A percentile compares a stretch with the other conserved stretches of the same genome.
phyloP scores from a whole-genome alignment of 192 early-diverging fungal species.

The Dissophora globulifera region DNA sequence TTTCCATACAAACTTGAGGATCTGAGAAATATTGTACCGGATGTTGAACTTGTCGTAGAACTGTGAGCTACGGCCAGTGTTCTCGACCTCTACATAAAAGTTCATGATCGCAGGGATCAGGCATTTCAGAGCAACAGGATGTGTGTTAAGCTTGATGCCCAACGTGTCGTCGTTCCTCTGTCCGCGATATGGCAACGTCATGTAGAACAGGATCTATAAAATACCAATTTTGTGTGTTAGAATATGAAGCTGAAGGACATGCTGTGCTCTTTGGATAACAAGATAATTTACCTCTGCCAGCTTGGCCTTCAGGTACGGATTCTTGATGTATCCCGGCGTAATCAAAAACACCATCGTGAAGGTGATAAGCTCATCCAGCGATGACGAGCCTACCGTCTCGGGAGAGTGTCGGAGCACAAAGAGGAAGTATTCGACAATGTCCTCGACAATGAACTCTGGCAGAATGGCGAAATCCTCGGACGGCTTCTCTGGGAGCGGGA shows the following conservation, averaged over 20 bases:
- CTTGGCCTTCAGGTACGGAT: slow-evolving; percentile 95
- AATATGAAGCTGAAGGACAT: neutral
- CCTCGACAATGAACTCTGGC: slow-evolving; percentile 94
- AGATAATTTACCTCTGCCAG: slow-evolving; percentile 80
- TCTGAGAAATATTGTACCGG: slow-evolving; percentile 94
- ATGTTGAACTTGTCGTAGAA: slow-evolving; percentile 99
- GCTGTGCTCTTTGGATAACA: neutral
- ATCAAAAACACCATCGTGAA: slow-evolving; percentile 86
- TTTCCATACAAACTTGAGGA: slow-evolving; percentile 85
- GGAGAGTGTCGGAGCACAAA: slow-evolving; percentile 68
- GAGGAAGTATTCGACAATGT: slow-evolving; percentile 83
- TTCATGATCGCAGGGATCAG: slow-evolving; percentile 86
- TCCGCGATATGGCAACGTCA: slow-evolving; percentile 73
- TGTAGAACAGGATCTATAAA: slow-evolving; percentile 78
- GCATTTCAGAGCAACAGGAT: slow-evolving; percentile 77
- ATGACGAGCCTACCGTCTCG: slow-evolving; percentile 47
- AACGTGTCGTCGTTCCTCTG: slow-evolving; percentile 70
- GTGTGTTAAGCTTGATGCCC: slow-evolving; percentile 72
- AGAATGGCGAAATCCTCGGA: slow-evolving; percentile 76
- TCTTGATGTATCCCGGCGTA: slow-evolving; percentile 85
- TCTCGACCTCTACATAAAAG: slow-evolving; percentile 97
- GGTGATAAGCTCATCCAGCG: slow-evolving; percentile 62
- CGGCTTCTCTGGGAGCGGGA: slow-evolving; percentile 67
- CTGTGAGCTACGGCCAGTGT: slow-evolving; percentile 90
- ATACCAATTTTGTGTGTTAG: slow-evolving; percentile 1